These are phyloP conservation scores for Colletotrichum destructivum DNA, from an alignment of 2,329 filamentous ascomycete species.

Conservation along the genomic window DNA sequence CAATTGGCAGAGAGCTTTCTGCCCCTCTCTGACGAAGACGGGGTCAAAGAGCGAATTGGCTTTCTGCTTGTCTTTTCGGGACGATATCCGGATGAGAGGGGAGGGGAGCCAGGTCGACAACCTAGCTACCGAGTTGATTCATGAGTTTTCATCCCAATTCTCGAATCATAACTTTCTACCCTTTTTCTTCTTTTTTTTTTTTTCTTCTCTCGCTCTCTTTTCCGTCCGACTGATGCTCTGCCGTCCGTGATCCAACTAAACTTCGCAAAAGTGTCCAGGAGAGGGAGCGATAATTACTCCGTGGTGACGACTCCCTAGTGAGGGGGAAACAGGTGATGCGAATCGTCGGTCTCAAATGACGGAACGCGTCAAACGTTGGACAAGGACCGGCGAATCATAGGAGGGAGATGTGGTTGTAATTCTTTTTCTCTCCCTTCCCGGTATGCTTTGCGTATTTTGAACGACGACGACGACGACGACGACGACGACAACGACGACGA, in stretches of 20 bases:
- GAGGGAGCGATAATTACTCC: constrained; percentile 25
- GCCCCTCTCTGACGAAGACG: background rate
- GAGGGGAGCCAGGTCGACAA: background rate
- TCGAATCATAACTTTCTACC: background rate
- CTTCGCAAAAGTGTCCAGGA: background rate
- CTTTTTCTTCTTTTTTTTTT: background rate
- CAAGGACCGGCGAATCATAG: background rate
- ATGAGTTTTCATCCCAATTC: constrained; percentile 7
- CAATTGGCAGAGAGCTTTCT: background rate
- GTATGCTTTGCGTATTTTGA: background rate
- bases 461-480: too few relatives aligned
- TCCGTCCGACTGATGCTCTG: background rate
- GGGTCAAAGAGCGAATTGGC: constrained; percentile 24
- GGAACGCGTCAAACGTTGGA: constrained; percentile 20
- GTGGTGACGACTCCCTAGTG: constrained; percentile 1
- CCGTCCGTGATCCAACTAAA: background rate
- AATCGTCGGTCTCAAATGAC: constrained; percentile 11
- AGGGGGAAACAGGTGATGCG: background rate
- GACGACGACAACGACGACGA: background rate
- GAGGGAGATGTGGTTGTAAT: too few relatives aligned
- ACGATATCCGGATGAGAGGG: constrained; percentile 20
- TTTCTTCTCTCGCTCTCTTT: too few relatives aligned
- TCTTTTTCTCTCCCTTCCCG: background rate
- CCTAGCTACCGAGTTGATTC: background rate
- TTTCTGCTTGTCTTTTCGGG: constrained; percentile 13